A percentile compares a stretch with the other conserved stretches of the same genome.
phyloP scores from a whole-genome alignment of 169 alveolate genomes.

The Eimeria falciformis region DNA sequence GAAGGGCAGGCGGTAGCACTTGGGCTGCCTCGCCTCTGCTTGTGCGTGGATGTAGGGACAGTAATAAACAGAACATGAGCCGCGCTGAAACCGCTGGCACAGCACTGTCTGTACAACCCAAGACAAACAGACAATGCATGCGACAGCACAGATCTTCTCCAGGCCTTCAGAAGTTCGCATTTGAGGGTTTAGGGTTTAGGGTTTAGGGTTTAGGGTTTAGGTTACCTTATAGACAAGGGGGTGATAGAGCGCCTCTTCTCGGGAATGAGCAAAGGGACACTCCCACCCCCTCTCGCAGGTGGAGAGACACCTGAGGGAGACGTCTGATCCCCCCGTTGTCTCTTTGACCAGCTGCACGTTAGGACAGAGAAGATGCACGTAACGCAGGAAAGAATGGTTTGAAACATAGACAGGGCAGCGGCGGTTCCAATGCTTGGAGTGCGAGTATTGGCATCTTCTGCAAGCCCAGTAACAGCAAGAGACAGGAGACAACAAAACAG shows the following conservation, averaged over 20 bases:
- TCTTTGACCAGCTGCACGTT: constrained; percentile 80
- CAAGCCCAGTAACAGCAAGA: background rate
- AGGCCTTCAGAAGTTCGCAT: background rate
- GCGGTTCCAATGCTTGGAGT: constrained; percentile 87
- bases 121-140: background rate
- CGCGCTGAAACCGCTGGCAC: constrained; percentile 82
- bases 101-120: constrained; percentile 80
- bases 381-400: constrained; percentile 86
- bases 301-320: background rate
- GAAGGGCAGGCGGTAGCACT: constrained; percentile 87
- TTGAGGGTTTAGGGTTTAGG: background rate
- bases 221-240: constrained; percentile 92
- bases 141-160: background rate
- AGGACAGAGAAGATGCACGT: constrained; percentile 90
- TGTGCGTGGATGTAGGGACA: constrained; percentile 91
- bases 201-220: background rate
- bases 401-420: constrained; percentile 90
- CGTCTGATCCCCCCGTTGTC: constrained; percentile 56
- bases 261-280: constrained; percentile 94
- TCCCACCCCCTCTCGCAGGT: constrained; percentile 90
- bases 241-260: constrained; percentile 93
- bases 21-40: constrained; percentile 86
- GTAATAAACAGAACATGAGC: constrained; percentile 88
- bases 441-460: constrained; percentile 89
- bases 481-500: background rate